Conservation (phyloP, 805 yeast species). For the Pichia scutulata region DNA sequence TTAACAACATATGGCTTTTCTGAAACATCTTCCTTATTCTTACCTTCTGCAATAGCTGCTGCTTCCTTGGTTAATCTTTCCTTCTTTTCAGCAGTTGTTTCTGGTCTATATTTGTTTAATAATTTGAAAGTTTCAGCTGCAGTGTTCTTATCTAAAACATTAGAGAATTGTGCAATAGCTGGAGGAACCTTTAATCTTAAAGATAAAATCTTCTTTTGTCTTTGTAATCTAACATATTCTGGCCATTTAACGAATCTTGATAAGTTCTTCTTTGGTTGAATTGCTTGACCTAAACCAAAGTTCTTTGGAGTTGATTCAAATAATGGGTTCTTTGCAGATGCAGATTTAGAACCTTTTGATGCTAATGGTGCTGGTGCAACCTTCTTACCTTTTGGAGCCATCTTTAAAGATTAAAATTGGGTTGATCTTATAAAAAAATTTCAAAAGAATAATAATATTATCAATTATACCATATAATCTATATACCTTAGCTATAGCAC, state of each 20-base stretch:
- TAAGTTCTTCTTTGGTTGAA: conserved; percentile 94
- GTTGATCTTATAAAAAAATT: background rate
- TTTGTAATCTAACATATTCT: conserved; percentile 94
- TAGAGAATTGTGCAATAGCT: conserved; percentile 92
- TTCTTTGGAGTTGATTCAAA: conserved; percentile 84
- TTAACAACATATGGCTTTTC: conserved; percentile 95
- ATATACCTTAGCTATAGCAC: too few species aligned
- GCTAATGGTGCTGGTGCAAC: conserved; percentile 99
- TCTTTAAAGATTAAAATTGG: background rate
- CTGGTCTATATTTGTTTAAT: conserved; percentile 99
- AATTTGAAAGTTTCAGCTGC: conserved; percentile 96
- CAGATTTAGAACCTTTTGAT: conserved; percentile 50
- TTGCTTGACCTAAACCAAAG: conserved; percentile 93
- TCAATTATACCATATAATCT: too few species aligned
- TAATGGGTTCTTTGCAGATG: conserved; percentile 67
- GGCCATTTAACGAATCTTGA: conserved; percentile 99
- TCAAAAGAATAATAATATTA: too few species aligned
- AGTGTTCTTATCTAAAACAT: conserved; percentile 96
- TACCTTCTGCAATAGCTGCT: conserved; percentile 97
- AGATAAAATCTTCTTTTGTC: conserved; percentile 95
- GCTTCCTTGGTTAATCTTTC: conserved; percentile 99
- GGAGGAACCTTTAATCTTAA: conserved; percentile 99
- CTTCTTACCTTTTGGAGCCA: conserved; percentile 40
- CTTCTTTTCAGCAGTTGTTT: conserved; percentile 95
- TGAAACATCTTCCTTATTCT: conserved; percentile 92